These are phyloP conservation scores for Fonsecaea monophora DNA, from an alignment of 2,329 filamentous ascomycete species.

Conservation along the genomic window DNA sequence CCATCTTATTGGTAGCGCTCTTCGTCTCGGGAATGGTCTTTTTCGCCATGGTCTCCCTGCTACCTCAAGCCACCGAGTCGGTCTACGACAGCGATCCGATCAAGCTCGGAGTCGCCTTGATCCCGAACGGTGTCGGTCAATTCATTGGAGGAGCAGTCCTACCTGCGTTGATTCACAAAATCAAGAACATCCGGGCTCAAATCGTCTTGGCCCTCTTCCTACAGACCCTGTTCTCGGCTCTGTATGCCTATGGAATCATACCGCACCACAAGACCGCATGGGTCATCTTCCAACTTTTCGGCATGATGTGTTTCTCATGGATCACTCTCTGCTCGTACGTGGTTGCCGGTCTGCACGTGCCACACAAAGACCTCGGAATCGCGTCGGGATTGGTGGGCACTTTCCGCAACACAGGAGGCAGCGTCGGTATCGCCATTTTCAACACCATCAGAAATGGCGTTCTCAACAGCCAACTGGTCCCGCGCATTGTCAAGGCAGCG, in stretches of 20 bases:
- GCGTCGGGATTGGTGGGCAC: constrained; percentile 27
- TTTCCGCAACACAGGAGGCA: constrained; percentile 34
- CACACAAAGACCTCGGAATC: constrained; percentile 22
- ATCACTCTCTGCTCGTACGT: constrained; percentile 24
- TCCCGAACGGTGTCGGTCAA: constrained; percentile 23
- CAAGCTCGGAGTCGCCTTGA: constrained; percentile 51
- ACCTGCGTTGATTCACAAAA: constrained; percentile 23
- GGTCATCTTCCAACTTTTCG: constrained; percentile 38
- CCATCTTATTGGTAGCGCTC: constrained; percentile 17
- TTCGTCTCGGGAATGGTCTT: constrained; percentile 49
- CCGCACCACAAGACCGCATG: constrained; percentile 34
- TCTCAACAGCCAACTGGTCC: constrained; percentile 7
- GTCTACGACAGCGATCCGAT: constrained; percentile 51
- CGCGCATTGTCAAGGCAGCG: constrained; percentile 42
- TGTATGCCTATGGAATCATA: constrained; percentile 23
- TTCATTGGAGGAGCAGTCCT: constrained; percentile 20
- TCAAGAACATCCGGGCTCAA: constrained; percentile 25
- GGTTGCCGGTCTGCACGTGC: constrained; percentile 24
- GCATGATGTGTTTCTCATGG: constrained; percentile 22
- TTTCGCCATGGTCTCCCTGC: constrained; percentile 55
- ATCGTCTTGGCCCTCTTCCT: constrained; percentile 35
- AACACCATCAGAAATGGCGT: constrained; percentile 37
- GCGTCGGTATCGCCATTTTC: constrained; percentile 40
- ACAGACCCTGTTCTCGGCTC: constrained; percentile 40
- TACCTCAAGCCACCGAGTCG: constrained; percentile 52